Conservation (phyloP, 352 stramenopile species). For the Elongisporangium anandrum region DNA sequence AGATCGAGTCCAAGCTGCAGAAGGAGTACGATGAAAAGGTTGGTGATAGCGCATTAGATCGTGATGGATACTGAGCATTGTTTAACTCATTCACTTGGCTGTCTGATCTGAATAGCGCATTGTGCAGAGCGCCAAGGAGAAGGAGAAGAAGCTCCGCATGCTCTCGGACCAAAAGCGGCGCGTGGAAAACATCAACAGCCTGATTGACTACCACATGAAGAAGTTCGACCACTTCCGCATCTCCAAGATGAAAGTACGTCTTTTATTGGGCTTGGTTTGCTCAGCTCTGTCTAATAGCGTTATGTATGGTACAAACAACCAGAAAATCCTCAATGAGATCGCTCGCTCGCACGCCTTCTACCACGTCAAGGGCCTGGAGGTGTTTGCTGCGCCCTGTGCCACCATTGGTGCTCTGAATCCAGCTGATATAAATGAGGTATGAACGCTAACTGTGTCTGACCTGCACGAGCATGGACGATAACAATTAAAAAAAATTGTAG, state of each 20-base stretch:
- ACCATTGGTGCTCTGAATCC: slow-evolving; percentile 9
- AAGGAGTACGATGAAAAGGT: slow-evolving; percentile 73
- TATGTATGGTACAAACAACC: neutral
- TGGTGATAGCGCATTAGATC: slow-evolving; percentile 3
- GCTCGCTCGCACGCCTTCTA: slow-evolving; percentile 72
- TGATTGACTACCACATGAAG: slow-evolving; percentile 71
- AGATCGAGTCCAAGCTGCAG: slow-evolving; percentile 72
- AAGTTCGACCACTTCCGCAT: slow-evolving; percentile 72
- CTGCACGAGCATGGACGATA: no score
- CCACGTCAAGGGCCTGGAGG: slow-evolving; percentile 70
- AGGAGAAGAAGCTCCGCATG: slow-evolving; percentile 80
- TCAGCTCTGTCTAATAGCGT: neutral
- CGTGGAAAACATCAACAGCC: slow-evolving; percentile 74
- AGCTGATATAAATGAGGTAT: neutral
- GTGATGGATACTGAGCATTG: slow-evolving; percentile 1
- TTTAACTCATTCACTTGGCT: neutral
- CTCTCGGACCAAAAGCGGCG: slow-evolving; percentile 79
- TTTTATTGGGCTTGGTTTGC: neutral
- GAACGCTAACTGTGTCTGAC: neutral
- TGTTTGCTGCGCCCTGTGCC: slow-evolving; percentile 55
- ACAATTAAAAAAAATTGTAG: no score
- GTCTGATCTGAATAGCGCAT: neutral
- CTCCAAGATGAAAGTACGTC: slow-evolving; percentile 70
- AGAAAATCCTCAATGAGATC: slow-evolving; percentile 77
- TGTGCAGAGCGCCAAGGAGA: slow-evolving; percentile 44